phyloP scores from a whole-genome alignment of 192 early-diverging fungal genomes.

The Backusella tarrabulga region DNA sequence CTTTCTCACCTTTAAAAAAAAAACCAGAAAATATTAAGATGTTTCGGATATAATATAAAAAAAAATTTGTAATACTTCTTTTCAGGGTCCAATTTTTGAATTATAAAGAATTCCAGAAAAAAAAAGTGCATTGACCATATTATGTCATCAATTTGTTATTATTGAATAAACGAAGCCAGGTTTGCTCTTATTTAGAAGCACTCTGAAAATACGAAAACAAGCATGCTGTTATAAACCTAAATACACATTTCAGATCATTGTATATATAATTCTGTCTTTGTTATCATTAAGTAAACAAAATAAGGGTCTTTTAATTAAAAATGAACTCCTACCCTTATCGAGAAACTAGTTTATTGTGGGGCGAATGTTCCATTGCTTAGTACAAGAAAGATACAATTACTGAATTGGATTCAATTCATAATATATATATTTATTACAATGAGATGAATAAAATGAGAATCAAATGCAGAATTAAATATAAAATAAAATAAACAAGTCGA shows the following conservation, averaged over 20 bases:
- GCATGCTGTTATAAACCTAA: neutral
- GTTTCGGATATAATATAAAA: neutral
- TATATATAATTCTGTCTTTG: neutral
- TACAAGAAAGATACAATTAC: neutral
- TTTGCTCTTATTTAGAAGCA: neutral
- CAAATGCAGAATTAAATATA: neutral
- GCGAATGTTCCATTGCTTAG: neutral
- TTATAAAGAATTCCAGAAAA: neutral
- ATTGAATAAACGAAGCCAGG: neutral
- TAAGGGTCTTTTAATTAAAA: neutral
- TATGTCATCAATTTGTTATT: neutral
- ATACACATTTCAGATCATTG: neutral
- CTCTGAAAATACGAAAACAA: neutral
- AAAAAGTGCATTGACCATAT: neutral
- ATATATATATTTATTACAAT: neutral
- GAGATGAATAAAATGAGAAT: neutral
- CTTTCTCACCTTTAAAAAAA: neutral
- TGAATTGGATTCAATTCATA: neutral
- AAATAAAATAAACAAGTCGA: neutral
- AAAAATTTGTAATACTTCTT: neutral
- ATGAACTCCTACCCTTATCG: neutral
- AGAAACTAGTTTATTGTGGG: neutral
- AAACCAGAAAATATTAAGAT: neutral
- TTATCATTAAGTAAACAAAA: neutral
- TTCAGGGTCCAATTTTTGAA: neutral